phyloP scores from a whole-genome alignment of 163 green algal species.

The Chloroidium sp. region DNA sequence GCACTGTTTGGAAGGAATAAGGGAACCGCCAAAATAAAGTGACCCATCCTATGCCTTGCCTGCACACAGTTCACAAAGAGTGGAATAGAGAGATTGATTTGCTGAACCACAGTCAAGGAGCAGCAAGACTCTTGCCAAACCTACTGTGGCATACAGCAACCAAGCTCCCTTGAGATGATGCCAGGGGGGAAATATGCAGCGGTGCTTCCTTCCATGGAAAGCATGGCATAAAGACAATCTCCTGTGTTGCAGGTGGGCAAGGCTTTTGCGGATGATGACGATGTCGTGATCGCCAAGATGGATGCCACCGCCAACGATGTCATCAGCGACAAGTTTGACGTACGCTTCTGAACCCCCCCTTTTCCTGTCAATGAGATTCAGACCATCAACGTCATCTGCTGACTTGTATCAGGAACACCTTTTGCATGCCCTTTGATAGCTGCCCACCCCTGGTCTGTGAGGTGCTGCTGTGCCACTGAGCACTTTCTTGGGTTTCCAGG shows the following conservation, averaged over 20 bases:
- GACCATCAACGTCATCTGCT: neutral
- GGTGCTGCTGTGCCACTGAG: neutral
- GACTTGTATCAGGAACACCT: neutral
- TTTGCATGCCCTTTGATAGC: no score
- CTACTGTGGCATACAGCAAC: no score
- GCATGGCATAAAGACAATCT: neutral
- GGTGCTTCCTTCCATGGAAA: neutral
- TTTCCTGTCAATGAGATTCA: neutral
- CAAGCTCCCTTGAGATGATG: neutral
- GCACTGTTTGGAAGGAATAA: no score
- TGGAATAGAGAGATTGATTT: no score
- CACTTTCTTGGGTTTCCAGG: constrained; percentile 6
- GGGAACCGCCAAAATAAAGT: no score
- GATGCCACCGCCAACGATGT: constrained; percentile 66
- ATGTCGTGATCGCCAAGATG: constrained; percentile 65
- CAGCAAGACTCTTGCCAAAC: no score
- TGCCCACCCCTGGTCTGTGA: no score
- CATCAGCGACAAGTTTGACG: constrained; percentile 22
- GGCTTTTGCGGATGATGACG: constrained; percentile 38
- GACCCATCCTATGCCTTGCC: no score
- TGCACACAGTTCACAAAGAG: no score
- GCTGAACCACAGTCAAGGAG: no score
- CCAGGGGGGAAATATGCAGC: neutral
- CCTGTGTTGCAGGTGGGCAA: constrained; percentile 15
- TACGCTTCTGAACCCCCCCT: neutral